Conservation (phyloP, 805 yeast genomes). For the Hanseniaspora vineae region DNA sequence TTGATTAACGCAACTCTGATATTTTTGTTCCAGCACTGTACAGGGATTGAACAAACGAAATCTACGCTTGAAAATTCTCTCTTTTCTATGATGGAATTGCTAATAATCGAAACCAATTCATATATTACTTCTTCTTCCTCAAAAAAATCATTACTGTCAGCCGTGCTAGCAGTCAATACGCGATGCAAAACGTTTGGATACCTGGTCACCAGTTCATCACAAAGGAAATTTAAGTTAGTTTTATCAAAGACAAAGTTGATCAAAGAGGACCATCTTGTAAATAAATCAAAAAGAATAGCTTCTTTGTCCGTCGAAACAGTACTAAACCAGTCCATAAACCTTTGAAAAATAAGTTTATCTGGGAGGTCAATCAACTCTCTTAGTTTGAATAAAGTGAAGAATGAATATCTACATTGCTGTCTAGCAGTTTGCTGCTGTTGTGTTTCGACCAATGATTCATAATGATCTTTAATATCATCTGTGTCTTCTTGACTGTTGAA, state of each 20-base stretch:
- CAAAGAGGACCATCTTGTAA: conserved; percentile 46
- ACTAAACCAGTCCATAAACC: conserved; percentile 18
- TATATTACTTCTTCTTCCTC: conserved; percentile 34
- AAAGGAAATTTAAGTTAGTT: conserved; percentile 19
- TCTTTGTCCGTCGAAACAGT: background rate
- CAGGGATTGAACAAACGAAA: conserved; percentile 28
- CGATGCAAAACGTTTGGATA: conserved; percentile 18
- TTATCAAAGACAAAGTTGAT: conserved; percentile 24
- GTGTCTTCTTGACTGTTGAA: background rate
- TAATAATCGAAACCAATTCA: conserved; percentile 13
- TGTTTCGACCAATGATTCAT: background rate
- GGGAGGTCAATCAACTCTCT: conserved; percentile 31
- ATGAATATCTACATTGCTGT: conserved; percentile 5
- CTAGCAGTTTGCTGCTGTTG: background rate
- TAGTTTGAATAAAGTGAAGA: conserved; percentile 34
- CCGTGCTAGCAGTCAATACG: background rate
- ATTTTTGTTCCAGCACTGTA: conserved; percentile 33
- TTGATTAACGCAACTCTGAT: conserved; percentile 16
- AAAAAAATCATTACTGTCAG: conserved; percentile 28
- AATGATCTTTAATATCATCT: background rate
- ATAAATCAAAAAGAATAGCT: conserved; percentile 10
- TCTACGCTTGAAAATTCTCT: conserved; percentile 4
- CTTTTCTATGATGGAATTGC: conserved; percentile 2
- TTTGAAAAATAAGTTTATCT: conserved; percentile 7
- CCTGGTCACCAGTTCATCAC: conserved; percentile 18